Conservation (phyloP, 257 asterid species). For the Przewalskia tangutica region DNA sequence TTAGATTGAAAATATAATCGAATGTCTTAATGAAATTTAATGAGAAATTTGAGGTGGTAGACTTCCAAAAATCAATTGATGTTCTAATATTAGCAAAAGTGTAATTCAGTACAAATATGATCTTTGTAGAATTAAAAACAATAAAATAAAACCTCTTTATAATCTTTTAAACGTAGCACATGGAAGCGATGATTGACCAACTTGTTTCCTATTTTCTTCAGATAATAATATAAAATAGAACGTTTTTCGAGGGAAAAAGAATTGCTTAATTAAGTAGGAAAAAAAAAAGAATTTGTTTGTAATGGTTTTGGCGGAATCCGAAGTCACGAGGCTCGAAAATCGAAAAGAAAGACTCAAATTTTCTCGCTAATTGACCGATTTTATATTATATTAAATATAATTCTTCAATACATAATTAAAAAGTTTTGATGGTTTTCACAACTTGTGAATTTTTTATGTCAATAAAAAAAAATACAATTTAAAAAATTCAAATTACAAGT, state of each 20-base stretch:
- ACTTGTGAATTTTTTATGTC: no score
- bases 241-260: background rate
- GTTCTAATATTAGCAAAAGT: no score
- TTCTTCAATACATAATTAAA: no score
- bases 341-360: slow-evolving; percentile 2
- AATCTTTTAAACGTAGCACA: background rate
- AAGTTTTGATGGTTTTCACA: no score
- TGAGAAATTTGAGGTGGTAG: no score
- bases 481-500: no score
- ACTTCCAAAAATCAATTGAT: no score
- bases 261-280: no score
- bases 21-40: no score
- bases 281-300: background rate
- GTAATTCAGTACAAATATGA: background rate
- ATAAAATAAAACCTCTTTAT: background rate
- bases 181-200: background rate
- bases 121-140: background rate
- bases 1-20: no score
- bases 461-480: no score
- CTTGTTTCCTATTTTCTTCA: background rate
- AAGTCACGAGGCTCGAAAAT: slow-evolving; percentile 28
- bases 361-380: background rate
- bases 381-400: no score
- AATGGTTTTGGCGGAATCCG: slow-evolving; percentile 10
- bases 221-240: background rate